phyloP scores from a whole-genome alignment of 768 basidiomycete genomes.

The Tricholoma saponaceum region DNA sequence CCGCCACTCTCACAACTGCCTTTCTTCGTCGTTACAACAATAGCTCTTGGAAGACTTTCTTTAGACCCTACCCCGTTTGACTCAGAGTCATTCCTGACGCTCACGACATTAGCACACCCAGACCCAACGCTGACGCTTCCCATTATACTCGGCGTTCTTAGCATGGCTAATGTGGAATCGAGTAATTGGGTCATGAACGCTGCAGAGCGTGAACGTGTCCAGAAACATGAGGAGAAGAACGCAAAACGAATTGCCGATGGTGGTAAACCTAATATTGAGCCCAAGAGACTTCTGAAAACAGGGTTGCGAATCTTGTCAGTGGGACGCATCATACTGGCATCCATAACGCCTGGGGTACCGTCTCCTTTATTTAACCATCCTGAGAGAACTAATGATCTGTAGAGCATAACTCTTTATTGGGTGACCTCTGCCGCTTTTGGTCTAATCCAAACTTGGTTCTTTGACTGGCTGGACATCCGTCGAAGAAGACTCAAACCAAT shows the following conservation, averaged over 20 bases:
- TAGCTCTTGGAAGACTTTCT: conserved; percentile 52
- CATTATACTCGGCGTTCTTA: conserved; percentile 66
- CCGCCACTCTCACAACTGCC: conserved; percentile 69
- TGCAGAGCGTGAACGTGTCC: conserved; percentile 48
- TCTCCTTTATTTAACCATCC: conserved; percentile 1
- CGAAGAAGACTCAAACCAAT: conserved; percentile 21
- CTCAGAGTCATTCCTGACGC: conserved; percentile 72
- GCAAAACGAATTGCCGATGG: conserved; percentile 43
- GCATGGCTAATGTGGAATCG: conserved; percentile 77
- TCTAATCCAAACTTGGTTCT: conserved; percentile 66
- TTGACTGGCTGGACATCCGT: conserved; percentile 60
- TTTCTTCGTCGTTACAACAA: conserved; percentile 63
- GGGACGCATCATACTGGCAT: conserved; percentile 61
- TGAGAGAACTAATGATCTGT: conserved; percentile 7
- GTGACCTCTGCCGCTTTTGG: conserved; percentile 72
- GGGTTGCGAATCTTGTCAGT: conserved; percentile 55
- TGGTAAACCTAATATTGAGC: conserved; percentile 39
- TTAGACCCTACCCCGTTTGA: conserved; percentile 64
- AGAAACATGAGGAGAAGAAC: conserved; percentile 42
- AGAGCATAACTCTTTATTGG: conserved; percentile 78
- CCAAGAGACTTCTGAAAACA: conserved; percentile 47
- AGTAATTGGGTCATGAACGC: conserved; percentile 68
- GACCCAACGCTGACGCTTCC: conserved; percentile 71
- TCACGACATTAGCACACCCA: conserved; percentile 64
- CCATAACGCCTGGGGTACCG: conserved; percentile 69